Base-by-base conservation (phyloP, 2,329 filamentous ascomycete genomes). In the Gnomoniopsis sp. region DNA sequence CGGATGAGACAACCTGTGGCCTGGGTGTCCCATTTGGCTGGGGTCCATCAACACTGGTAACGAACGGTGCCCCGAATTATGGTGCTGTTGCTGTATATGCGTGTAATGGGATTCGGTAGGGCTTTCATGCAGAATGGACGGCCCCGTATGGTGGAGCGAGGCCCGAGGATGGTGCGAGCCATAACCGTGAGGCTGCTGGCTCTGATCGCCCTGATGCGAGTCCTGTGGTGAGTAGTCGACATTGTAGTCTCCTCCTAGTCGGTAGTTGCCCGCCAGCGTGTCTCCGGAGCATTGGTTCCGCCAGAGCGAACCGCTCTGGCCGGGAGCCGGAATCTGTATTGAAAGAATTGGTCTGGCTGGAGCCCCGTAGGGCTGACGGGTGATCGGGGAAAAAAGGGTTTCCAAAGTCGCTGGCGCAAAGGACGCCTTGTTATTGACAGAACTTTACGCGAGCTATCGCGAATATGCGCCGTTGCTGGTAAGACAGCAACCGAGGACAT, bases 251-350 rank as follows among this genome's bases (percentile, higher is more conserved):
- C 77, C 73, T 71, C 81, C 82, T 77, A 85, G 80, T 82, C 86
- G 84, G 80, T 90, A 90, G 76, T 87, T 85, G 81, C 84, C 82
- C 81, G 85, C 86, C 84, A 89, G 84, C 79, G 84, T 88, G 83
- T 78, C 84, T 80, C 79, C 83, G 76, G 83, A 83, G 76, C 85
- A 88, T 88, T 82, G 85, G 84, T 85, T 82, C 85, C 85, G 85
- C 87, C 86, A 89, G 87, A 89, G 86, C 86, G 81, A 82, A 77
- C 79, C 85, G 86, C 87, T 84, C 86, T 86, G 84, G 85, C 86
- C 86, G 86, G 82, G 80, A 82, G 82, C 84, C 79, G 83, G 79
- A 75, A 74, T 81, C 78, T 83, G 82, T 71, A 84, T 78, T 71
- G 82, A 81, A 75, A 83, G 76, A 80, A 83, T 83, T 78, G 77